Evolutionary conservation across 805 yeast genomes (phyloP).

Genomic region (Maudiozyma bulderi): DNA sequence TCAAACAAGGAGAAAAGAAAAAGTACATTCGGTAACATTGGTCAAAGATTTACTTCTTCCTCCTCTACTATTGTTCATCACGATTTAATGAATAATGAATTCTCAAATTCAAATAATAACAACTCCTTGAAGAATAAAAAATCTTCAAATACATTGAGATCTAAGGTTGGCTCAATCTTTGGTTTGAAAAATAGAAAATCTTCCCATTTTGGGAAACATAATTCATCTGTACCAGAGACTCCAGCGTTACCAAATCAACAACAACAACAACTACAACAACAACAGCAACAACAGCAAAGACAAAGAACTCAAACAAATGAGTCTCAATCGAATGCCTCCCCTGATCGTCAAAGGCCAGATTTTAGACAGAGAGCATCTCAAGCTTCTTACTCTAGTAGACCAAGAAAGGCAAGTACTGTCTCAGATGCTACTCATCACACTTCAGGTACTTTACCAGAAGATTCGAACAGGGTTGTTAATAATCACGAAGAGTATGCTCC

Average conservation of each 20-base stretch:
- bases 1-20: slow-evolving; percentile 15
- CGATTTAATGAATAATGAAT: slow-evolving; percentile 26
- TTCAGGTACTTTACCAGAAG: background rate
- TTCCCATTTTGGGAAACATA: slow-evolving; percentile 4
- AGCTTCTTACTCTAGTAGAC: background rate
- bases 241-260: background rate
- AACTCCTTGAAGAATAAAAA: slow-evolving; percentile 24
- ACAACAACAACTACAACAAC: background rate
- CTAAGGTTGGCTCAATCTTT: slow-evolving; percentile 68
- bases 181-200: slow-evolving; percentile 34
- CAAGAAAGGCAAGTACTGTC: background rate
- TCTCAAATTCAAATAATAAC: slow-evolving; percentile 26
- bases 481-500: background rate
- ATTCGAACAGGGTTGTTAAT: background rate
- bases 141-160: slow-evolving; percentile 39
- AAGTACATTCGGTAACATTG: slow-evolving; percentile 20
- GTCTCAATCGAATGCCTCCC: background rate
- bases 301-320: background rate
- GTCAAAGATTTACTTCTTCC: slow-evolving; percentile 23
- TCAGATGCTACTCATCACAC: background rate
- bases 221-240: slow-evolving; percentile 4
- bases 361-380: background rate
- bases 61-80: slow-evolving; percentile 24
- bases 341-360: background rate
- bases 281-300: background rate